Percentiles rank a stretch among this genome's conserved stretches.
Conservation (phyloP, 2,329 filamentous ascomycete species). For the Verticillium albo-atrum region DNA sequence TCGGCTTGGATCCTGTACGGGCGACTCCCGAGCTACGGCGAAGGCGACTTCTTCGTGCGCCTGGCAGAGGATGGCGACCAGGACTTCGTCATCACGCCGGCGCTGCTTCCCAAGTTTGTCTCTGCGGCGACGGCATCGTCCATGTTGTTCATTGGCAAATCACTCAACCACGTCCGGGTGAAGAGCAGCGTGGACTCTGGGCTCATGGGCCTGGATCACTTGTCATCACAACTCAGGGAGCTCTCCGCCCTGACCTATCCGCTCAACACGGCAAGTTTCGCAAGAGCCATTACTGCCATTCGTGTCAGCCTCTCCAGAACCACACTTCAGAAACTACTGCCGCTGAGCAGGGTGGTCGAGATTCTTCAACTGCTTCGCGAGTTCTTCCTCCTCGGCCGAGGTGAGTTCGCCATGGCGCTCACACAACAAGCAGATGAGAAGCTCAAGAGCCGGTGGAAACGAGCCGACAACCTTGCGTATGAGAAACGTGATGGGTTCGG, state of each 20-base stretch:
- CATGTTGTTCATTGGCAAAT: constrained; percentile 86
- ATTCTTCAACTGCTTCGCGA: constrained; percentile 74
- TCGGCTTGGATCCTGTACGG: constrained; percentile 91
- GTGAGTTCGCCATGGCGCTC: constrained; percentile 86
- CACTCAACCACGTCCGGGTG: constrained; percentile 75
- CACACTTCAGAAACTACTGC: constrained; percentile 76
- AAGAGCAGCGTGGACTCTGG: constrained; percentile 40
- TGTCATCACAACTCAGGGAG: constrained; percentile 64
- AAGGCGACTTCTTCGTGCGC: constrained; percentile 82
- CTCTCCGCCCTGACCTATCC: constrained; percentile 68
- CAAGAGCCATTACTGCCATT: constrained; percentile 69
- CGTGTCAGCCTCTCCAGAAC: constrained; percentile 79
- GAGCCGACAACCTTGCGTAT: constrained; percentile 54
- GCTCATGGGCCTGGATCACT: constrained; percentile 50
- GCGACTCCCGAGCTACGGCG: constrained; percentile 70
- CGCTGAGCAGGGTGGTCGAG: constrained; percentile 70
- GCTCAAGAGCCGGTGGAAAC: constrained; percentile 67
- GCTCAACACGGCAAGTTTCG: constrained; percentile 66
- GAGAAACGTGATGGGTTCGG: constrained; percentile 56
- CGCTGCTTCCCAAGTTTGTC: constrained; percentile 75
- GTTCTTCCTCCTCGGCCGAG: constrained; percentile 81
- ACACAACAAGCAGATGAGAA: constrained; percentile 81
- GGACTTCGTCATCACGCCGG: constrained; percentile 55
- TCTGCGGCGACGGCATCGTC: constrained; percentile 69
- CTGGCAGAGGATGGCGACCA: constrained; percentile 36